Percentiles rank a stretch among this genome's conserved stretches.
phyloP scores from a whole-genome alignment of 345 rosid species.

The Ceriops decandra region DNA sequence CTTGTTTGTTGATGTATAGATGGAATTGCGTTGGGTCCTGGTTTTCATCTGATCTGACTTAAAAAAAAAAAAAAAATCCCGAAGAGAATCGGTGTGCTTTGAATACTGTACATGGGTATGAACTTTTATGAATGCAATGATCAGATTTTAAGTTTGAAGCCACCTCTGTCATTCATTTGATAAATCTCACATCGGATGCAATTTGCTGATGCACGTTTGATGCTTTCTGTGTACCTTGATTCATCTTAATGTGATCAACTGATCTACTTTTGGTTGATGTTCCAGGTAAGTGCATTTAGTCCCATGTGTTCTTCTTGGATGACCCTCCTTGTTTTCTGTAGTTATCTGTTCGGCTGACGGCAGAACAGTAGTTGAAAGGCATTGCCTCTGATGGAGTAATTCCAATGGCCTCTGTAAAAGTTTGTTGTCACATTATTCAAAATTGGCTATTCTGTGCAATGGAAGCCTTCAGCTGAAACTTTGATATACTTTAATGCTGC shows the following conservation, averaged over 20 bases:
- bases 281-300: slow-evolving; percentile 24
- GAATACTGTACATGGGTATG: neutral
- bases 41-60: neutral
- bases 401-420: neutral
- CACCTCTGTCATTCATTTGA: neutral
- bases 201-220: neutral
- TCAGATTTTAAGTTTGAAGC: neutral
- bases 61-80: neutral
- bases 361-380: slow-evolving; percentile 1
- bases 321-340: neutral
- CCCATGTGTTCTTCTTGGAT: slow-evolving; percentile 13
- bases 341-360: slow-evolving; percentile 1
- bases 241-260: slow-evolving; percentile 8
- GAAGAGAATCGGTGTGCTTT: neutral
- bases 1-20: slow-evolving; percentile 2
- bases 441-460: neutral
- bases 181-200: neutral
- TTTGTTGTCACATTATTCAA: neutral
- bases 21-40: slow-evolving; percentile 7
- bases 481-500: neutral
- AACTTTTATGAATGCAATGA: neutral
- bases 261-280: slow-evolving; percentile 7
- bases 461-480: neutral
- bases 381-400: neutral
- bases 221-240: neutral